Evolutionary conservation across 2,329 filamentous ascomycete genomes (phyloP), one percentile per base, ranked within the genome.

Genomic region (Grosmannia clavigera): DNA sequence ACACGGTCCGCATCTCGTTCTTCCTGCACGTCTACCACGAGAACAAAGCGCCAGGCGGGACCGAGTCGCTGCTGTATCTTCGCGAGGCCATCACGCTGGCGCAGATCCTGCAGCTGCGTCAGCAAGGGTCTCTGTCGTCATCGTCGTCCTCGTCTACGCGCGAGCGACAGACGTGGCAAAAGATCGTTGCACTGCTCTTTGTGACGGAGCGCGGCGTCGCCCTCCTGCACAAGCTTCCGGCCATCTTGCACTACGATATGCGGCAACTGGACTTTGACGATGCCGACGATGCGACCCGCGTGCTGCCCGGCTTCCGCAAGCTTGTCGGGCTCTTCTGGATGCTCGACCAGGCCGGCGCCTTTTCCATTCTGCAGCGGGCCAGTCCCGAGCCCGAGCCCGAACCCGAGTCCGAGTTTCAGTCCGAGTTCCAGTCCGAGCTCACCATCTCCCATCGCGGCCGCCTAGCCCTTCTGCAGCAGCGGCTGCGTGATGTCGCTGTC

Each of bases 21-120:
- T 81, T 80, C 55, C 67, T 80, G 22, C 78, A 80, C 64, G 74
- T 79, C 12, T 79, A 78, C 58, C 73, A 79, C 63, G 78, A 80
- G 65, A 80, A 80, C 58, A 71, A 74, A 60, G 64, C 70, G 11
- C 70, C 76, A 0, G 78, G 78, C 3, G 76, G 77, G 0, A 71
- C 70, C 2, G 74, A 75, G 57, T 79, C 77, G 2, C 67, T 79
- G 7, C 65, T 80, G 10, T 77, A 77, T 62, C 65, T 81, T 7
- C 71, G 78, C 6, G 78, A 80, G 61, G 76, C 77, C 6, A 76
- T 81, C n/a, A 78, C 78, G 0, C 68, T 78, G 27, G 77, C 78
- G 1, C 78, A 81, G 62, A 74, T 80, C 53, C 71, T 79, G 64
- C 69, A 74, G 0, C 68, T 81, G 5, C 75, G 22, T 22, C 22